Conservation (phyloP, 176 grass and related monocot species). For the Triticum dicoccoides region DNA sequence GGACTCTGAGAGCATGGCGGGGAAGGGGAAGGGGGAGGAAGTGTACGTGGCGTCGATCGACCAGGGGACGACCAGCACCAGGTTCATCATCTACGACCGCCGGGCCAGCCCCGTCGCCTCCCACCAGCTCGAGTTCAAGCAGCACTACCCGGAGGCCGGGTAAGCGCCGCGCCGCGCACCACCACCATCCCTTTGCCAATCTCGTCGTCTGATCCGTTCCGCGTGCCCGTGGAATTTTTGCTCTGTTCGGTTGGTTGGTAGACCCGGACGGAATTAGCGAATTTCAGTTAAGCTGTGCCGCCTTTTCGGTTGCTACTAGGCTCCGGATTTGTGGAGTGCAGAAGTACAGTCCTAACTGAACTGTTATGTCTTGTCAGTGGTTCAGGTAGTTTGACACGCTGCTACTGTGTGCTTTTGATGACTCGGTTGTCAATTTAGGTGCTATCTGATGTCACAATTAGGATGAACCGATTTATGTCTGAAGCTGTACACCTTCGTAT, state of each 20-base stretch:
- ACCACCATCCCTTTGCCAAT: not conserved
- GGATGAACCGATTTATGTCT: no score
- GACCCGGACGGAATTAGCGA: not conserved
- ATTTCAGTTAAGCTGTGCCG: not conserved
- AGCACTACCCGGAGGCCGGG: slow-evolving; percentile 91
- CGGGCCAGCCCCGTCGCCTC: slow-evolving; percentile 66
- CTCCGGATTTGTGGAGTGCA: no score
- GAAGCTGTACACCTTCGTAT: not conserved
- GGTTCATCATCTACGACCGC: slow-evolving; percentile 91
- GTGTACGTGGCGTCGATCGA: slow-evolving; percentile 85
- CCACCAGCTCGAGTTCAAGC: slow-evolving; percentile 96
- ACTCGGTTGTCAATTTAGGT: no score
- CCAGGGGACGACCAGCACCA: slow-evolving; percentile 92
- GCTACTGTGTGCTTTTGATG: no score
- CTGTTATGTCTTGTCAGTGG: no score
- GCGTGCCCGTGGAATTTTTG: not conserved
- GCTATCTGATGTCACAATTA: no score
- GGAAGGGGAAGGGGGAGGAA: slow-evolving; percentile 34
- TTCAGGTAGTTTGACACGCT: no score
- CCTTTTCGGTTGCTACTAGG: not conserved
- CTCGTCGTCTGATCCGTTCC: not conserved
- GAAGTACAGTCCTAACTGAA: not conserved
- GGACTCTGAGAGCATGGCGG: slow-evolving; percentile 40
- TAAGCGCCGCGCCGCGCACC: slow-evolving; percentile 5
- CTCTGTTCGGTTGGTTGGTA: not conserved